Evolutionary conservation across 2,329 filamentous ascomycete genomes (phyloP).

Genomic region (Penicillium sp.): DNA sequence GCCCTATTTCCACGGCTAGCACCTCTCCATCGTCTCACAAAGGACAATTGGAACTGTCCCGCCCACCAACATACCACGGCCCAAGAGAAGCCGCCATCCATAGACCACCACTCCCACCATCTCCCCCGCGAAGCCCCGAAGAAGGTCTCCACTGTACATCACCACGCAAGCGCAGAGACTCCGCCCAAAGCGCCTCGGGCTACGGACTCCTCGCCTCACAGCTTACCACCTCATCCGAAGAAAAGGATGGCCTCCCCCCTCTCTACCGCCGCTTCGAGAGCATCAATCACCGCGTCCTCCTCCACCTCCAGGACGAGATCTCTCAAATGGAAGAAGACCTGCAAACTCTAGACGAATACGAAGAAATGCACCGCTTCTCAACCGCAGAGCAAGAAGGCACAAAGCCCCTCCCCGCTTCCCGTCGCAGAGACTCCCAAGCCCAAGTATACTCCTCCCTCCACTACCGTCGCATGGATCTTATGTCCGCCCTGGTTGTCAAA

Average conservation of each 20-base stretch:
- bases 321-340: slow-evolving; percentile 78
- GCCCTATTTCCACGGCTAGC: slow-evolving; percentile 19
- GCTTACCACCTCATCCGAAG: slow-evolving; percentile 30
- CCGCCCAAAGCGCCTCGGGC: slow-evolving; percentile 31
- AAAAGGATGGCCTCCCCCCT: slow-evolving; percentile 48
- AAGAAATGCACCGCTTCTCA: slow-evolving; percentile 40
- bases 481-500: slow-evolving; percentile 59
- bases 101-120: slow-evolving; percentile 31
- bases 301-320: slow-evolving; percentile 85
- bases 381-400: slow-evolving; percentile 36
- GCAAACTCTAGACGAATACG: slow-evolving; percentile 64
- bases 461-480: slow-evolving; percentile 54
- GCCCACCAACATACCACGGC: slow-evolving; percentile 37
- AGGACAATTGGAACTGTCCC: slow-evolving; percentile 33
- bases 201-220: slow-evolving; percentile 38
- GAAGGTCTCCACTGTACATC: slow-evolving; percentile 25
- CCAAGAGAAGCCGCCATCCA: slow-evolving; percentile 21
- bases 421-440: slow-evolving; percentile 46
- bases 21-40: slow-evolving; percentile 24
- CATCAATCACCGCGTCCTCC: slow-evolving; percentile 77
- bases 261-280: slow-evolving; percentile 82
- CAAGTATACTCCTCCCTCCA: slow-evolving; percentile 57
- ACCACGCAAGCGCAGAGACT: slow-evolving; percentile 23
- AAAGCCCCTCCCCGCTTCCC: slow-evolving; percentile 38
- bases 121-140: slow-evolving; percentile 36